A percentile compares a stretch with the other conserved stretches of the same genome.
Conservation (phyloP, 768 basidiomycete species). For the Hypholoma sublateritium region DNA sequence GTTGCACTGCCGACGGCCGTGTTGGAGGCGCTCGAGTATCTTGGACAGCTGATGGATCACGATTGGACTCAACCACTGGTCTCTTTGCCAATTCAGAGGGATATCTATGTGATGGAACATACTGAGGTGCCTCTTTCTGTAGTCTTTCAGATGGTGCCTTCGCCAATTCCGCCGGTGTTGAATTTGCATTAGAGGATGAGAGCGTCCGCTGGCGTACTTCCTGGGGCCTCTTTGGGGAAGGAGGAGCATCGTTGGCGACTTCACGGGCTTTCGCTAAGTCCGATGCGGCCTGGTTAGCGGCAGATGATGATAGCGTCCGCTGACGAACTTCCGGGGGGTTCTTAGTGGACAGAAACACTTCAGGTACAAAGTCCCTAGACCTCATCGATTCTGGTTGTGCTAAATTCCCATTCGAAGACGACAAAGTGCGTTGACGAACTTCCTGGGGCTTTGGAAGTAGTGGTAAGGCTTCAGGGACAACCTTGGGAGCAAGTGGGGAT, state of each 20-base stretch:
- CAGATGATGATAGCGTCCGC: no score
- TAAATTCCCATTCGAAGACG: not conserved
- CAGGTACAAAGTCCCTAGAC: no score
- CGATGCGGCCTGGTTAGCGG: no score
- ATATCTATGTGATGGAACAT: not conserved
- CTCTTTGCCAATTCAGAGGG: not conserved
- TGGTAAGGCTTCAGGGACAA: not conserved
- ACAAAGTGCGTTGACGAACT: not conserved
- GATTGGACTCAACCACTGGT: not conserved
- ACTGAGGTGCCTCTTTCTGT: not conserved
- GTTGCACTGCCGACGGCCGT: not conserved
- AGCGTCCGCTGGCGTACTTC: not conserved
- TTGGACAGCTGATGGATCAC: not conserved
- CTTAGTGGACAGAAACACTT: no score
- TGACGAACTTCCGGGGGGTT: no score
- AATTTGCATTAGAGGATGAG: not conserved
- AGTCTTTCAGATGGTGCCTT: not conserved
- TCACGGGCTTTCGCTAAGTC: not conserved
- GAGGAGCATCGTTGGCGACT: not conserved
- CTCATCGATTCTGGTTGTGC: no score
- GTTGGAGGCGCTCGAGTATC: not conserved
- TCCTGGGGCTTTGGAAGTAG: not conserved
- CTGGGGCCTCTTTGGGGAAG: not conserved
- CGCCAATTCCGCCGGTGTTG: not conserved
- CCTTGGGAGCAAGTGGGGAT: conserved; percentile 14